Evolutionary conservation across 2,329 filamentous ascomycete genomes (phyloP), one percentile per base, ranked within the genome.

Genomic region (Fusarium sp.): DNA sequence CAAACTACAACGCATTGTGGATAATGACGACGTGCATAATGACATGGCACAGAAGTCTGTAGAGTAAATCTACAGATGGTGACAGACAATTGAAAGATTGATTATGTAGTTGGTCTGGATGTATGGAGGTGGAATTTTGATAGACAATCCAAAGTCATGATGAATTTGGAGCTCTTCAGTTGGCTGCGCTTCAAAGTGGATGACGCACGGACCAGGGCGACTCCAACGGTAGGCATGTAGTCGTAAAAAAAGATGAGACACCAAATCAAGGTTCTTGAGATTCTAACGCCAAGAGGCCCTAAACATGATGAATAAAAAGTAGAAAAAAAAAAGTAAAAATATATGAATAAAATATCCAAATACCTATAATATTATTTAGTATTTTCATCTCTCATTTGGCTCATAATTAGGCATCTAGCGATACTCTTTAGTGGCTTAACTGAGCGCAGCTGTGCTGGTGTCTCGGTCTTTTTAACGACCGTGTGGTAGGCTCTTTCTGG

Each of bases 1-100:
- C 63, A 80, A 71, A 74, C 74, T 75, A 60, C 62, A 75, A 74
- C 76, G 78, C 76, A 79, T 75, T 63, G 76, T 68, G 52, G 74
- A 73, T 64, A 77, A 68, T 37, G 77, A 58, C 39, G 73, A 69
- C 66, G 65, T 68, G 74, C 79, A 82, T 77, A 71, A 67, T 72
- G 77, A 76, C 82, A 84, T 84, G 67, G 72, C 75, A 79, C 73
- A 58, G 41, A 65, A 69, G 61, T 65, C 39, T 73, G 71, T 68
- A 71, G 70, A 69, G 56, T 35, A 43, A 22, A 9, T 64, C 61
- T 67, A 67, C 41, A 70, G 74, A 67, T 52, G 45, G 22, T 29
- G 10, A 37, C 1, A 41, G 6, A 22, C 14, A 50, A 35, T n/a
- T 50, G 43, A 35, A 57, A 33, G 31, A 48, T 43, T 64, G 39